Evolutionary conservation across 2,329 filamentous ascomycete genomes (phyloP).

Genomic region (Lachnellula hyalina): DNA sequence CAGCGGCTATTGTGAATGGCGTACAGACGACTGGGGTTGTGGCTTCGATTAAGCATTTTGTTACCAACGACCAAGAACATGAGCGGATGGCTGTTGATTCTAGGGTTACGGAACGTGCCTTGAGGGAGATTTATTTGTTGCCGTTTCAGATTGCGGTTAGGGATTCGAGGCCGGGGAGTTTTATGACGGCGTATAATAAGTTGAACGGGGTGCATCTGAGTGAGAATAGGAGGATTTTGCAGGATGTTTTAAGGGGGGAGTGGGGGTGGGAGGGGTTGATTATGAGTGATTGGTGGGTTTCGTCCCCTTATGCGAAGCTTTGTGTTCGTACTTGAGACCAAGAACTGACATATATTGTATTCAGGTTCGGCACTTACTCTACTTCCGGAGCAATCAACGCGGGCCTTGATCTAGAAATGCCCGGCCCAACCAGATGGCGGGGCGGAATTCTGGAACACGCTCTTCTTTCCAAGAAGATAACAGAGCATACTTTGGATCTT

Average conservation of each 20-base stretch:
- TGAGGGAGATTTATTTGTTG: conserved; percentile 39
- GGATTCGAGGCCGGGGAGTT: conserved; percentile 35
- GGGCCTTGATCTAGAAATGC: conserved; percentile 54
- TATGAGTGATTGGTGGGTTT: conserved; percentile 42
- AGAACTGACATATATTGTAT: neutral
- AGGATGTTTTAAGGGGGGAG: conserved; percentile 35
- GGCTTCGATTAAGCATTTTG: conserved; percentile 42
- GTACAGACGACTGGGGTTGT: conserved; percentile 37
- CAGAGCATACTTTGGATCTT: conserved; percentile 8
- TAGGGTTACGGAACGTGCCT: conserved; percentile 32
- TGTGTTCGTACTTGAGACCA: neutral
- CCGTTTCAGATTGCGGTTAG: conserved; percentile 40
- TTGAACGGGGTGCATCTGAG: conserved; percentile 40
- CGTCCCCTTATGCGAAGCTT: no score
- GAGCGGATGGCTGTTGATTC: conserved; percentile 32
- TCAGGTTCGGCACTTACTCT: conserved; percentile 42
- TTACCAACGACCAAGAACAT: conserved; percentile 39
- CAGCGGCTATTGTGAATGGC: conserved; percentile 37
- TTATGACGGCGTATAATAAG: conserved; percentile 43
- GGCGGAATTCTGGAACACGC: conserved; percentile 7
- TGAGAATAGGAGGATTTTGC: conserved; percentile 33
- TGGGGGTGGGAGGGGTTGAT: conserved; percentile 40
- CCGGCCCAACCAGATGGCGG: conserved; percentile 37
- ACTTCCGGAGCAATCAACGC: conserved; percentile 44
- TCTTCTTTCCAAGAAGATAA: conserved; percentile 11